Conservation (phyloP, 345 rosid species). For the Gossypium australe region DNA sequence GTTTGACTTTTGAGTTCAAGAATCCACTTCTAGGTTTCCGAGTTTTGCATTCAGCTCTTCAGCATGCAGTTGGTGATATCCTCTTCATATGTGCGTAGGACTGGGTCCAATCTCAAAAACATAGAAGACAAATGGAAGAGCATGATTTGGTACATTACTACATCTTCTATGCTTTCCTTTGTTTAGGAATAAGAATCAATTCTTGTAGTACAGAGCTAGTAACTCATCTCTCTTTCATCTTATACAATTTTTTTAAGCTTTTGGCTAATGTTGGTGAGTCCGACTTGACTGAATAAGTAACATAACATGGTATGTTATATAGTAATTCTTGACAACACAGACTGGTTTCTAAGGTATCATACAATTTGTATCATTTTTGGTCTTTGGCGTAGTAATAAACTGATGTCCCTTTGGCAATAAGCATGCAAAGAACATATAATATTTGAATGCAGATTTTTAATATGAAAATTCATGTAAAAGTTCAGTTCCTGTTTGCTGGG, state of each 20-base stretch:
- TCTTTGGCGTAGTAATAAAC: not conserved
- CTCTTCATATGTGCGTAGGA: constrained; percentile 35
- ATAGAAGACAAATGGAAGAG: constrained; percentile 23
- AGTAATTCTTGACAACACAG: not conserved
- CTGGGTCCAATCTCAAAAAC: constrained; percentile 36
- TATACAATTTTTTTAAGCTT: not conserved
- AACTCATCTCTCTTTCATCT: not conserved
- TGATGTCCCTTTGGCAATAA: not conserved
- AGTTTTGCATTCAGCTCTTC: not conserved
- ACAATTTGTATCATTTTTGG: not conserved
- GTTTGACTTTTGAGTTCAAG: constrained; percentile 30
- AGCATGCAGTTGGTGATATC: constrained; percentile 7
- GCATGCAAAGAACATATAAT: not conserved
- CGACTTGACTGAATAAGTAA: not conserved
- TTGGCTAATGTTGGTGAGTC: not conserved
- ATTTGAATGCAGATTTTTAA: not conserved
- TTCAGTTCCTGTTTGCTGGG: not conserved
- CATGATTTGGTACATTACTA: constrained; percentile 29
- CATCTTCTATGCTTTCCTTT: not conserved
- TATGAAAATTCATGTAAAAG: not conserved
- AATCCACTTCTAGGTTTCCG: constrained; percentile 9
- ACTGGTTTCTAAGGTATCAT: not conserved
- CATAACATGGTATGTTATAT: not conserved
- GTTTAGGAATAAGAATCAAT: not conserved
- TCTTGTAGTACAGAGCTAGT: not conserved